Evolutionary conservation across 345 rosid species (phyloP).

Genomic region (Arabis alpina): DNA sequence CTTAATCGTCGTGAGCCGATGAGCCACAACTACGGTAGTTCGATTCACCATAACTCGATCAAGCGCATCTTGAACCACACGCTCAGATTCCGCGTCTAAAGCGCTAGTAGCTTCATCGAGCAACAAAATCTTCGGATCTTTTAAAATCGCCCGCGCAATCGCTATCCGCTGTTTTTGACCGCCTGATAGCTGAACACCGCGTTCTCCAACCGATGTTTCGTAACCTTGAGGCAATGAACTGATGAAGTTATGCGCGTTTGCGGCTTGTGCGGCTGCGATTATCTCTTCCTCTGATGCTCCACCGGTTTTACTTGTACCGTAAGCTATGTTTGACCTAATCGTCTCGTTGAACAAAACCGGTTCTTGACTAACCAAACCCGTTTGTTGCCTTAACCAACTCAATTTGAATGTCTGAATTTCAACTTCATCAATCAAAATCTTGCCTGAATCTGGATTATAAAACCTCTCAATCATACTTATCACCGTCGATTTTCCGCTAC

Average conservation of each 20-base stretch:
- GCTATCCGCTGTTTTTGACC: conserved; percentile 95
- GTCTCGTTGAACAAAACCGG: conserved; percentile 66
- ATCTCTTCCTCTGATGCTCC: conserved; percentile 61
- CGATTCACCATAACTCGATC: conserved; percentile 45
- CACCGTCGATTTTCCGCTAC: conserved; percentile 71
- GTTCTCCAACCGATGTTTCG: conserved; percentile 43
- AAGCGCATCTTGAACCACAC: conserved; percentile 57
- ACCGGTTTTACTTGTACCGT: conserved; percentile 68
- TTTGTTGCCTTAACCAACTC: conserved; percentile 64
- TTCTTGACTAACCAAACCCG: conserved; percentile 60
- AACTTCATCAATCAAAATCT: conserved; percentile 51
- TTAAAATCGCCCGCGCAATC: conserved; percentile 48
- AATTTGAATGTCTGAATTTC: conserved; percentile 56
- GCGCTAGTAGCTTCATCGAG: conserved; percentile 82
- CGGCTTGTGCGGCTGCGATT: conserved; percentile 52
- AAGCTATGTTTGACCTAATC: conserved; percentile 65
- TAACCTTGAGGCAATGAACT: conserved; percentile 50
- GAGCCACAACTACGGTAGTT: conserved; percentile 58
- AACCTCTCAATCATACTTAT: conserved; percentile 62
- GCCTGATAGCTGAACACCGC: conserved; percentile 58
- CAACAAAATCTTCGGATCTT: conserved; percentile 67
- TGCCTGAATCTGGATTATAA: conserved; percentile 64
- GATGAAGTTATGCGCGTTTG: conserved; percentile 67
- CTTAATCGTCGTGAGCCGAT: conserved; percentile 54
- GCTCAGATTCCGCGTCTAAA: conserved; percentile 73